Conservation (phyloP, 805 yeast species). For the Ogataea pini region DNA sequence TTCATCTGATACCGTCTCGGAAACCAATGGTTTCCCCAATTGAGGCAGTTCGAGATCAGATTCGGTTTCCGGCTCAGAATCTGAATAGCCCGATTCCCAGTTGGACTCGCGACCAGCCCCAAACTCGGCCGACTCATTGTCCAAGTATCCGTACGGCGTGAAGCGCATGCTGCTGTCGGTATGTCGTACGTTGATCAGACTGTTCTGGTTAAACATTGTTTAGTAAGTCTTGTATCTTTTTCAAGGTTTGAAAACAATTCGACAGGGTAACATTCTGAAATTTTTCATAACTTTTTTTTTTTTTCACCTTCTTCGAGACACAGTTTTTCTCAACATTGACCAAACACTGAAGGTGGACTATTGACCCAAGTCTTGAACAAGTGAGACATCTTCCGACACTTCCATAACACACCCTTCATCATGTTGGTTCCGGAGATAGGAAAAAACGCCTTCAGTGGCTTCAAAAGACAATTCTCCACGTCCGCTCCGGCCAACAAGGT, state of each 20-base stretch:
- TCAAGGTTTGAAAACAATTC: too few relatives aligned
- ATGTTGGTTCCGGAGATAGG: too few relatives aligned
- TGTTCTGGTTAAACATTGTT: too few relatives aligned
- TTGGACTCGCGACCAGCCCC: background rate
- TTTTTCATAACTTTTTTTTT: background rate
- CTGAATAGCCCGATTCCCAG: background rate
- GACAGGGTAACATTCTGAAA: background rate
- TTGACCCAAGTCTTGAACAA: background rate
- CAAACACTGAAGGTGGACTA: background rate
- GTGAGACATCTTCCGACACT: background rate
- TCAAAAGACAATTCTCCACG: constrained; percentile 30
- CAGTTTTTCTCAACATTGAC: too few relatives aligned
- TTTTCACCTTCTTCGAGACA: background rate
- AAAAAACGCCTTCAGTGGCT: background rate
- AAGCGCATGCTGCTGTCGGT: constrained; percentile 1
- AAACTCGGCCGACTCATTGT: background rate
- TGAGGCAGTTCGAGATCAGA: constrained; percentile 5
- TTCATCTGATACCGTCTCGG: background rate
- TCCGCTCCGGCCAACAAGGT: constrained; percentile 42
- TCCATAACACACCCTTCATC: background rate
- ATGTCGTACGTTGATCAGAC: too few relatives aligned
- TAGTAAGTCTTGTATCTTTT: too few relatives aligned
- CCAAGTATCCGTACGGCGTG: constrained; percentile 3
- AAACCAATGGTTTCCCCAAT: background rate
- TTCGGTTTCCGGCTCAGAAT: constrained; percentile 1